Evolutionary conservation across 495 filamentous ascomycete species (phyloP).

Genomic region (Stereocaulon alpinum): DNA sequence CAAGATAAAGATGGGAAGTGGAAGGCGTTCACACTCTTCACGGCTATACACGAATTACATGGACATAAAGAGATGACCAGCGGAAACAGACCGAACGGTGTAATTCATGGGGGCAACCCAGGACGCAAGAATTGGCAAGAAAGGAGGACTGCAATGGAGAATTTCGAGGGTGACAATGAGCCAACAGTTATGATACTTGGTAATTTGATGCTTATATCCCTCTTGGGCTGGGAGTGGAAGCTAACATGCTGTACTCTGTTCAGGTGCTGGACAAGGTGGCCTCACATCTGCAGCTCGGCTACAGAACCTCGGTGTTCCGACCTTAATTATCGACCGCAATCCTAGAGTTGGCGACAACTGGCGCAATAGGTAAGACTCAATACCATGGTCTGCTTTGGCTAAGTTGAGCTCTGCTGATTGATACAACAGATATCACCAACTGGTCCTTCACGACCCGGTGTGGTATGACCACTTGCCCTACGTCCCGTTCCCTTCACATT

Average conservation of each 20-base stretch:
- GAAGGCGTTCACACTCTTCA: slow-evolving; percentile 59
- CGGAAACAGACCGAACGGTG: slow-evolving; percentile 38
- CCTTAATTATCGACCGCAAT: slow-evolving; percentile 57
- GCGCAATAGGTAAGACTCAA: slow-evolving; percentile 48
- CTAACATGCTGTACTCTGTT: neutral
- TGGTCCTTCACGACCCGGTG: slow-evolving; percentile 66
- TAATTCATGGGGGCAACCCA: slow-evolving; percentile 36
- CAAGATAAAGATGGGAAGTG: slow-evolving; percentile 40
- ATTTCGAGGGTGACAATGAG: slow-evolving; percentile 44
- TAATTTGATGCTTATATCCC: slow-evolving; percentile 24
- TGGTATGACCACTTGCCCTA: slow-evolving; percentile 73
- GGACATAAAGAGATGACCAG: slow-evolving; percentile 43
- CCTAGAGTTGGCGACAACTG: slow-evolving; percentile 65
- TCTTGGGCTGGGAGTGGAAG: neutral
- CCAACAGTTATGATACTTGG: slow-evolving; percentile 61
- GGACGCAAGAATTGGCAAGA: slow-evolving; percentile 57
- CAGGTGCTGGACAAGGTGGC: slow-evolving; percentile 40
- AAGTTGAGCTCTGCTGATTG: neutral
- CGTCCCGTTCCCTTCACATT: slow-evolving; percentile 53
- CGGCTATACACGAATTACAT: slow-evolving; percentile 43
- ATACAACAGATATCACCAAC: slow-evolving; percentile 33
- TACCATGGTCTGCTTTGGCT: too few species aligned
- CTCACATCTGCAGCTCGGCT: slow-evolving; percentile 59
- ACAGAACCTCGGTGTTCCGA: slow-evolving; percentile 55
- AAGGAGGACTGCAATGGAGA: slow-evolving; percentile 41